Evolutionary conservation across 352 stramenopile species (phyloP).

Genomic region (Thalassiosira exigua): DNA sequence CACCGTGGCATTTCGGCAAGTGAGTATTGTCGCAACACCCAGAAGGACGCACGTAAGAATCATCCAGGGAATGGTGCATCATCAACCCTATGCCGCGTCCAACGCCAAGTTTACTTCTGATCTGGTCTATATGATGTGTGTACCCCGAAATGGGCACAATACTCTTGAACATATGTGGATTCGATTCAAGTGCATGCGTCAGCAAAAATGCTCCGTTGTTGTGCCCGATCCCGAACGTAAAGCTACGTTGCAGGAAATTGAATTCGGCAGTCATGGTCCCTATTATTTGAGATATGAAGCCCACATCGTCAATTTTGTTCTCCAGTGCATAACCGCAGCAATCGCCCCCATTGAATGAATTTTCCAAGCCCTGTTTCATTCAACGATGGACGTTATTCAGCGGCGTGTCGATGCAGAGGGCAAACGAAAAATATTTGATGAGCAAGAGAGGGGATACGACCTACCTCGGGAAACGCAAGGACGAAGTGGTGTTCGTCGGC

Average conservation of each 20-base stretch:
- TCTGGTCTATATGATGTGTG: constrained; percentile 14
- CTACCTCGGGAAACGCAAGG: constrained; percentile 51
- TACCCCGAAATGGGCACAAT: constrained; percentile 60
- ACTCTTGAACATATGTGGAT: constrained; percentile 44
- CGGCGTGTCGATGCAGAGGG: too few relatives aligned
- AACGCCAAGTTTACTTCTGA: not conserved
- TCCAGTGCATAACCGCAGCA: constrained; percentile 58
- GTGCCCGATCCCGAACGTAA: constrained; percentile 55
- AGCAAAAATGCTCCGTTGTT: constrained; percentile 52
- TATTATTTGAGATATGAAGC: constrained; percentile 44
- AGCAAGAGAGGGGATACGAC: too few relatives aligned
- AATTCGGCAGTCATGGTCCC: constrained; percentile 29
- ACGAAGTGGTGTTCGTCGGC: constrained; percentile 26
- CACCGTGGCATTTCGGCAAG: constrained; percentile 46
- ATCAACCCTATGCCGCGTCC: constrained; percentile 39
- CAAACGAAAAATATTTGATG: too few relatives aligned
- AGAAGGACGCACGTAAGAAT: constrained; percentile 36
- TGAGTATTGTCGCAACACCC: constrained; percentile 55
- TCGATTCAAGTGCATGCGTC: constrained; percentile 34
- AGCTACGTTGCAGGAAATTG: constrained; percentile 30
- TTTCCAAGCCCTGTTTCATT: constrained; percentile 37
- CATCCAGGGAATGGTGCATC: constrained; percentile 55
- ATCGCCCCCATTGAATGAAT: constrained; percentile 49
- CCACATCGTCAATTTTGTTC: constrained; percentile 49
- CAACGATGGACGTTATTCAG: too few relatives aligned